Evolutionary conservation across 1,284 basidiomycete species (phyloP).

Genomic region (Exobasidium rhododendri): DNA sequence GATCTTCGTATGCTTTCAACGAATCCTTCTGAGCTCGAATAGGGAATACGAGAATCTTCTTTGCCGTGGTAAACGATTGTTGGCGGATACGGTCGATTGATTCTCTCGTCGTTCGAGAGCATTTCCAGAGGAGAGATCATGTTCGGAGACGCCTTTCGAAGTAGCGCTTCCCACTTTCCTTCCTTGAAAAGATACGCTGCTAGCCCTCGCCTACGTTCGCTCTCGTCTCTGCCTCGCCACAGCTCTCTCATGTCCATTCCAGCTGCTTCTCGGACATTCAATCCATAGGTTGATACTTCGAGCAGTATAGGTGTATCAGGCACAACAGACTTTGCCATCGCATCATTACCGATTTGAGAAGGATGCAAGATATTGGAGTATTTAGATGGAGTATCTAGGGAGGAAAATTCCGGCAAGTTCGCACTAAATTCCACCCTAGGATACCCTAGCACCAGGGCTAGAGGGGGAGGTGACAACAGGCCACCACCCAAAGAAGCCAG

Average conservation of each 20-base stretch:
- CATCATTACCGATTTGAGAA: neutral
- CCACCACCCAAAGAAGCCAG: conserved; percentile 10
- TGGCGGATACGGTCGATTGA: conserved; percentile 13
- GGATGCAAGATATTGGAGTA: neutral
- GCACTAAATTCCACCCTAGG: neutral
- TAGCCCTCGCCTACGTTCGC: conserved; percentile 1
- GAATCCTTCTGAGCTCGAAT: neutral
- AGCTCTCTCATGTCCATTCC: conserved; percentile 11
- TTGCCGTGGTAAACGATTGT: conserved; percentile 4
- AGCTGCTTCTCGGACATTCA: neutral
- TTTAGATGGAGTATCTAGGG: neutral
- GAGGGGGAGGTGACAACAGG: conserved; percentile 9
- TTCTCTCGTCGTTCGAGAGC: neutral
- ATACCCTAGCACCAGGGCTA: conserved; percentile 9
- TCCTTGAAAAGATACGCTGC: conserved; percentile 4
- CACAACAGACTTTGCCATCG: neutral
- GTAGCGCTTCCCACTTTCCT: neutral
- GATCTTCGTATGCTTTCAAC: neutral
- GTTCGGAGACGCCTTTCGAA: conserved; percentile 4
- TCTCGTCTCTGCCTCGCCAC: conserved; percentile 9
- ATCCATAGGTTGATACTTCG: conserved; percentile 11
- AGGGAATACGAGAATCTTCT: conserved; percentile 1
- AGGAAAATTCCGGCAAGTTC: neutral
- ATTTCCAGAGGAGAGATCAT: conserved; percentile 2
- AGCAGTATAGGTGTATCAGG: conserved; percentile 8